phyloP scores from a whole-genome alignment of 148 eudicot species.

The Rhododendron ferrugineum region DNA sequence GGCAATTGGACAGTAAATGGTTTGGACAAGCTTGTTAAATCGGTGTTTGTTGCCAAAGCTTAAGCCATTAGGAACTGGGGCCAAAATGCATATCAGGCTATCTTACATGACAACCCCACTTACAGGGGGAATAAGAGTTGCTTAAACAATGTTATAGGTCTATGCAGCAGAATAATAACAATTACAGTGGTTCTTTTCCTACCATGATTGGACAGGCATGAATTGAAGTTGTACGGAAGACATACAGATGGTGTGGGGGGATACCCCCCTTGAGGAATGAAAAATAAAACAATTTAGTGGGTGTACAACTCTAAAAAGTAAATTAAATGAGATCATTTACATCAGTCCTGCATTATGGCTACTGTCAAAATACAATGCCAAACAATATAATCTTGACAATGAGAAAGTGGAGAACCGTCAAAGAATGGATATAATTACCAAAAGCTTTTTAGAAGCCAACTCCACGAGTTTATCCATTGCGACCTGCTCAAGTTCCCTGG shows the following conservation, averaged over 20 bases:
- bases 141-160: not conserved
- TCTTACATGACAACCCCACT: not conserved
- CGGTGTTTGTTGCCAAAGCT: not conserved
- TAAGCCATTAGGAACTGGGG: not conserved
- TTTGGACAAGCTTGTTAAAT: not conserved
- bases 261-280: not conserved
- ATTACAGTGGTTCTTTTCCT: not conserved
- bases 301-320: not conserved
- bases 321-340: not conserved
- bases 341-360: not conserved
- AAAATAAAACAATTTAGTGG: not conserved
- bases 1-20: not conserved
- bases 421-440: slow-evolving; percentile 38
- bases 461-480: slow-evolving; percentile 71
- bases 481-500: slow-evolving; percentile 70
- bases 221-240: not conserved
- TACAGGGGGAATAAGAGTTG: not conserved
- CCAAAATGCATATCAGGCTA: not conserved
- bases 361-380: not conserved
- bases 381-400: not conserved
- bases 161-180: not conserved
- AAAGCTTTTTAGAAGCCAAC: slow-evolving; percentile 64
- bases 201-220: not conserved
- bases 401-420: not conserved
- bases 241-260: not conserved